Evolutionary conservation across 495 filamentous ascomycete species (phyloP), one percentile per base, ranked within the genome.

Genomic region (Pyrenula massariospora): DNA sequence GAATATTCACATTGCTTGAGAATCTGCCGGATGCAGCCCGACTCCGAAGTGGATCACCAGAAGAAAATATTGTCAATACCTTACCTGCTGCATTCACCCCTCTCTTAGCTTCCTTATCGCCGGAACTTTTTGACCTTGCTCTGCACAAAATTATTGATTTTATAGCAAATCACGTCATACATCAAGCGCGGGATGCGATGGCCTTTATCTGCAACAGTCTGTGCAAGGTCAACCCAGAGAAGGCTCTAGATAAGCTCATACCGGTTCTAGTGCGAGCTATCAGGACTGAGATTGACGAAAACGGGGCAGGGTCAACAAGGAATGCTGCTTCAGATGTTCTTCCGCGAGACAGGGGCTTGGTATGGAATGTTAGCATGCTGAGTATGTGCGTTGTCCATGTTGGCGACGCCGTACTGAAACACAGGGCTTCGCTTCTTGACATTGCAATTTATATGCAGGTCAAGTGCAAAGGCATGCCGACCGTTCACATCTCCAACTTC

Each of bases 381-480:
- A 95, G 91, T 69, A 99, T 99, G 93, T 95, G 88, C 58, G 88
- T 96, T 12, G 93, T 99, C 48, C 93, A 99, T 60, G 89, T 97
- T 54, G 93, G 93, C 22, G 82, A 86, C 63, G 86, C 89, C 53
- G 87, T 97, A 22, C 74, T 99, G 53, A 83, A 86, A 51, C 91
- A 95, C 74, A 88, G 87, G 66, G 73, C 88, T 53, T 86, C 96
- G 56, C 79, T 99, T 1, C 88, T 95, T 58, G 87, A 91, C 50
- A 93, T 97, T 66, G 91, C 93, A 21, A 73, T 85, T 53, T 96
- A 91, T 67, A 96, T 97, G 92, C 92, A 96, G 66, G 77, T 93
- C 59, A 91, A 88, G 55, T 97, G 94, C 71, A 83, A 84, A 62
- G 93, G 93, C 19, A 87, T 95, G 25, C 91, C 94, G 0, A 93